Evolutionary conservation across 2,329 filamentous ascomycete genomes (phyloP), one percentile per base, ranked within the genome.

Genomic region (Beauveria australis): DNA sequence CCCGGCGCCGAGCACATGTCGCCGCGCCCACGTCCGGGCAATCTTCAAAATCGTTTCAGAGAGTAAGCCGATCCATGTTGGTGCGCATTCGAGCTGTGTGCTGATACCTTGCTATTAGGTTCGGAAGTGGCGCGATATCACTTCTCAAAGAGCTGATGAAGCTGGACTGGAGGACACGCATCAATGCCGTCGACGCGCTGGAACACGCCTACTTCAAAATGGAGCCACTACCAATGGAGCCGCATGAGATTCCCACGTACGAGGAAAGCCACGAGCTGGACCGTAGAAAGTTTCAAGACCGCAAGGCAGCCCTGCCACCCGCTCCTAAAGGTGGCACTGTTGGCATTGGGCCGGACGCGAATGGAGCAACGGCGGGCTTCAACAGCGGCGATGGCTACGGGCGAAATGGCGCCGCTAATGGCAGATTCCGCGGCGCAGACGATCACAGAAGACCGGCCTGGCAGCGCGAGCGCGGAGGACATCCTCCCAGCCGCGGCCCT

Each of bases 181-280:
- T 96, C 71, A 99, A 97, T 70, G 94, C 94, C 0, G 89, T 95
- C 28, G 94, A 99, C 74, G 94, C 94, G 1, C 78, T 99, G 24
- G 84, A 95, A 64, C 94, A 99, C 69, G 86, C 91, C 1, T 99
- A 97, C 74, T 97, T 99, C 77, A 87, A 85, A 63, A 89, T 84
- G 61, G 75, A 82, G 1, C 94, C 94, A 4, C 78, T 89, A 5
- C 94, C 94, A 9, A 86, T 92, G 44, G 83, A 84, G 60, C 91
- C 94, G 1, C 87, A 89, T 64, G 92, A 97, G 55, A 82, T 99
- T n/a, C 94, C 94, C 2, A 83, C 79, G 18, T 97, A 96, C 69
- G 91, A 96, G 70, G 93, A 97, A 68, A 96, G 92, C 49, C 94
- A 99, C 74, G 94, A 99, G 73, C 79, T 97, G n/a, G 94, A 99